Base-by-base conservation (phyloP, 768 basidiomycete species). In the Tremella mesenterica region DNA sequence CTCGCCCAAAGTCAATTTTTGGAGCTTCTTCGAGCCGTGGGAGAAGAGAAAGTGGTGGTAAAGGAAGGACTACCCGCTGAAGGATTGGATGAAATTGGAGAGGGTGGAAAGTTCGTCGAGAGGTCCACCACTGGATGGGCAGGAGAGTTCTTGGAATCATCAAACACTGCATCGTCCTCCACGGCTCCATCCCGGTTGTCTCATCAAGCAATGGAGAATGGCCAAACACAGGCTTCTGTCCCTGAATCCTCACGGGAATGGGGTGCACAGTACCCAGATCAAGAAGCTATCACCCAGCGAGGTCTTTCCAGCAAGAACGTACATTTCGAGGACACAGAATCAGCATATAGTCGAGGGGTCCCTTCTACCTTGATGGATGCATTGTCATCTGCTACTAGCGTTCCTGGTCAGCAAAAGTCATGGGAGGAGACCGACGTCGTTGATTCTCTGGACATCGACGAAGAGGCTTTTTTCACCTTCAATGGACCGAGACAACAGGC, bases 341-440 rank as follows among this genome's bases (percentile, higher is more conserved):
- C n/a, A 1, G 30, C 33, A 14, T 31, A 21, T 20, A 48, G 48
- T n/a, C 50, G 36, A 21, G 62, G 59, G 3, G 59, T 66, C 18
- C 67, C 64, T 5, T 50, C 50, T 4, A 56, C 33, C 21, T 59
- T 66, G 12, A 57, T 59, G 44, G 67, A 69, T 43, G 67, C 64
- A 6, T 34, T 69, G 8, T 29, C 30, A 3, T 44, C 50, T 8
- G 10, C 30, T 1, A 63, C 58, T 1, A 20, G 52, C 8, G 54
- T 66, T 48, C 62, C 67, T 3, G 67, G 67, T 7, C 38, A 46
- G 13, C 41, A 41, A 10, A 2, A 23, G 2, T 28, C 45, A 20
- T 70, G 65, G 65, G 56, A 59, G 44, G 62, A 69, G 27, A 26
- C 48, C 6, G 59, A 50, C 5, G 21, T 59, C 14, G 39, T 48